These are phyloP conservation scores for Typha latifolia DNA, from an alignment of 176 grass and related monocot genomes.

Conservation along the genomic window DNA sequence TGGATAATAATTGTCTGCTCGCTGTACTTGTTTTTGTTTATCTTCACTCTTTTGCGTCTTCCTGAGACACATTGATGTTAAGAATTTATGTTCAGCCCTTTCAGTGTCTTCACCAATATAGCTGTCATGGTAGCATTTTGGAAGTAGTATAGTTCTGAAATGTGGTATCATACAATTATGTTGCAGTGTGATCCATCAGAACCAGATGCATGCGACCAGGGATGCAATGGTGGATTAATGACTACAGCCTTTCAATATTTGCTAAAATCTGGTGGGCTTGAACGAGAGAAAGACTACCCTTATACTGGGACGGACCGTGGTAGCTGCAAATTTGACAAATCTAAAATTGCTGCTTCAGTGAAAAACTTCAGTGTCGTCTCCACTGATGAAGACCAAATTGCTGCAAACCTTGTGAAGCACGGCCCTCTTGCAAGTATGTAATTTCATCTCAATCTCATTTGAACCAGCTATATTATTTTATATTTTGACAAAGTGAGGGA, in stretches of 20 bases:
- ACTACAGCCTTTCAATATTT: slow-evolving; percentile 75
- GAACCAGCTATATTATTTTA: neutral
- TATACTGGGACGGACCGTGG: slow-evolving; percentile 31
- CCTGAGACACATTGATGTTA: too few relatives aligned
- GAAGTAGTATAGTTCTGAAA: neutral
- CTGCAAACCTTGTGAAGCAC: slow-evolving; percentile 69
- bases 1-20: too few relatives aligned
- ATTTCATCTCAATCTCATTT: neutral
- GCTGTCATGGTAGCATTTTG: neutral
- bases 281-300: slow-evolving; percentile 63
- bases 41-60: too few relatives aligned
- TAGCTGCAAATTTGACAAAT: slow-evolving; percentile 70
- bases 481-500: neutral
- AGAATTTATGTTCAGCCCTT: too few relatives aligned
- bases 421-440: slow-evolving; percentile 72
- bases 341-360: slow-evolving; percentile 65
- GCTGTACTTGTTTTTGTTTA: too few relatives aligned
- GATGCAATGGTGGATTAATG: slow-evolving; percentile 88
- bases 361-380: slow-evolving; percentile 60
- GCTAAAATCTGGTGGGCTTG: slow-evolving; percentile 50
- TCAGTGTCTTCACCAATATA: too few relatives aligned
- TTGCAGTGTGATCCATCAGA: slow-evolving; percentile 63
- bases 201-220: slow-evolving; percentile 45
- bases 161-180: slow-evolving; percentile 12
- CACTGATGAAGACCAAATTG: slow-evolving; percentile 61